These are phyloP conservation scores for Trypanosoma brucei DNA, from an alignment of 208 protist species.

Conservation along the genomic window DNA sequence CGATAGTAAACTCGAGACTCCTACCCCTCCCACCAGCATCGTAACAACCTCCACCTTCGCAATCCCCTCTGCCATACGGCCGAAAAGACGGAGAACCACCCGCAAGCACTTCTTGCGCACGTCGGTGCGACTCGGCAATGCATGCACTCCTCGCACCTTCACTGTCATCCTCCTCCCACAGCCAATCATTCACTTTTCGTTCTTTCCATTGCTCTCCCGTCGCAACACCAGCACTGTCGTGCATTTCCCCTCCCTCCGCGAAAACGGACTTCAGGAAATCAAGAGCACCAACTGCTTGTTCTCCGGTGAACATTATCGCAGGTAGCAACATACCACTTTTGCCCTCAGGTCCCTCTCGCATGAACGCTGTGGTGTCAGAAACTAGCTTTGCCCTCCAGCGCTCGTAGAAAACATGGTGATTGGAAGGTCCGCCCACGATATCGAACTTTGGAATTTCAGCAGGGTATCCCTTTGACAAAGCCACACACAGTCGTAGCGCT, in stretches of 20 bases:
- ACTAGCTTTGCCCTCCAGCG: conserved; percentile 50
- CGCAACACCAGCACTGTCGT: background rate
- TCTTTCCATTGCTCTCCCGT: conserved; percentile 1
- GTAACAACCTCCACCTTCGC: background rate
- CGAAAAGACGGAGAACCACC: background rate
- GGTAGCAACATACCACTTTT: conserved; percentile 62
- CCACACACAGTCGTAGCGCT: conserved; percentile 43
- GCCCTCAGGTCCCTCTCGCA: conserved; percentile 44
- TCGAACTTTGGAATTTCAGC: conserved; percentile 38
- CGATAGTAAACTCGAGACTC: conserved; percentile 78
- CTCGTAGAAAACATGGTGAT: conserved; percentile 44
- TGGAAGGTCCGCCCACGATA: conserved; percentile 40
- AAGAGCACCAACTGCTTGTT: conserved; percentile 31
- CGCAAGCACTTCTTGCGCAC: background rate
- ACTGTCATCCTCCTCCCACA: conserved; percentile 16
- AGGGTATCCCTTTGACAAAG: conserved; percentile 48
- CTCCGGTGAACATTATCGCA: conserved; percentile 45
- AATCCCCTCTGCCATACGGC: background rate
- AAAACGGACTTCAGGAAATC: conserved; percentile 32
- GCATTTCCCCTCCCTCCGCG: background rate
- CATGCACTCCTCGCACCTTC: conserved; percentile 4
- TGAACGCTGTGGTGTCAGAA: conserved; percentile 27
- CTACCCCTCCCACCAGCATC: conserved; percentile 25
- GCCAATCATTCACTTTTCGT: background rate
- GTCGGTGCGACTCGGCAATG: conserved; percentile 12